Conservation (phyloP, 179 eudicot species). For the Sideroxylon spinosum region DNA sequence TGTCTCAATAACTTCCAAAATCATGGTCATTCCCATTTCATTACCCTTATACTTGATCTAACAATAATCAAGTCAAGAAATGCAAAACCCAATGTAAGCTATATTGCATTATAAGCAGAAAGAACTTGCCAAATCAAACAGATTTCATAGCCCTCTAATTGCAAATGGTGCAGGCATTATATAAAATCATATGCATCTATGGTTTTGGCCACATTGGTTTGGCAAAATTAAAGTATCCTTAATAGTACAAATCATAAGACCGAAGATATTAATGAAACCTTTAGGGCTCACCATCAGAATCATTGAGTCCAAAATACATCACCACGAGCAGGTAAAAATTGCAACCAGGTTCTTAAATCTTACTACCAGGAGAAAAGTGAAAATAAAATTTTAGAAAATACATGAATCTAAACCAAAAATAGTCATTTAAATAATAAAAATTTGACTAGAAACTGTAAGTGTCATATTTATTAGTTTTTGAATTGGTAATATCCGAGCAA, state of each 20-base stretch:
- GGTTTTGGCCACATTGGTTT: not conserved
- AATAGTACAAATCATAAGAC: no score
- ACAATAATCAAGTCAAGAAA: not conserved
- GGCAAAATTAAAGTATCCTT: no score
- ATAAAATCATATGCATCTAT: not conserved
- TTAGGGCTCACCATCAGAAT: not conserved
- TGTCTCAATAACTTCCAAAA: not conserved
- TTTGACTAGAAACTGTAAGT: no score
- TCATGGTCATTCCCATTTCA: not conserved
- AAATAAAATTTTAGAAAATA: no score
- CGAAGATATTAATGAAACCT: not conserved
- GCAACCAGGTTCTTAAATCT: not conserved
- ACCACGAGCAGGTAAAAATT: not conserved
- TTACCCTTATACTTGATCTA: not conserved
- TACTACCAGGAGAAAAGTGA: not conserved
- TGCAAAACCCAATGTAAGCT: not conserved
- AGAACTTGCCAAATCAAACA: not conserved
- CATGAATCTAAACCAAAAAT: no score
- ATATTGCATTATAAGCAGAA: not conserved
- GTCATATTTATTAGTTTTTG: no score
- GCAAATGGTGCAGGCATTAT: not conserved
- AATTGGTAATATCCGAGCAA: no score
- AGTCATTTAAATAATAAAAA: no score
- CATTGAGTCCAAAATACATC: not conserved
- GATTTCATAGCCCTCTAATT: not conserved